Conservation (phyloP, 495 filamentous ascomycete genomes). For the Aspergillus funiculosus region DNA sequence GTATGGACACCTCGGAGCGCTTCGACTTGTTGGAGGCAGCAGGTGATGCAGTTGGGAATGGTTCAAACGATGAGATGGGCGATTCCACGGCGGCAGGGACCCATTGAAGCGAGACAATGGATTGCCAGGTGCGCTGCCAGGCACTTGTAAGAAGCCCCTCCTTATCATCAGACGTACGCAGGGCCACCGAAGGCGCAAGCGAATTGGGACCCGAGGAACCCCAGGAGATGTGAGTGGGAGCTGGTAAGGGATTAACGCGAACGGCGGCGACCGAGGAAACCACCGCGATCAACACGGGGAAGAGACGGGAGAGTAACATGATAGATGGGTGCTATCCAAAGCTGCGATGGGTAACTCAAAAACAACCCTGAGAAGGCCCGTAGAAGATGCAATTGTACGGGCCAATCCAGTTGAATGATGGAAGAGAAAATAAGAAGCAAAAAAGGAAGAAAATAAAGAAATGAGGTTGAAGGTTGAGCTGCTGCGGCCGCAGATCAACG, state of each 20-base stretch:
- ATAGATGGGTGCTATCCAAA: too few species aligned
- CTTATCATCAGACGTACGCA: slow-evolving; percentile 22
- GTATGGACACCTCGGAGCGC: slow-evolving; percentile 25
- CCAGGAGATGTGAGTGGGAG: slow-evolving; percentile 50
- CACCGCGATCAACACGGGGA: slow-evolving; percentile 23
- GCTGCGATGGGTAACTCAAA: too few species aligned
- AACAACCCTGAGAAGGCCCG: too few species aligned
- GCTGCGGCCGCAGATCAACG: slow-evolving; percentile 7
- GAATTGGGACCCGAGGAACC: slow-evolving; percentile 45
- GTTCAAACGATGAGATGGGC: slow-evolving; percentile 40
- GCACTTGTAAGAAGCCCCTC: slow-evolving; percentile 32
- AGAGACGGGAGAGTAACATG: slow-evolving; percentile 31
- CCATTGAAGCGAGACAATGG: slow-evolving; percentile 47
- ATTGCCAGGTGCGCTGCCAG: slow-evolving; percentile 44
- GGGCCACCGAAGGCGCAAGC: slow-evolving; percentile 21
- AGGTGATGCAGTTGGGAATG: slow-evolving; percentile 40
- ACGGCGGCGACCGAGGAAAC: slow-evolving; percentile 35
- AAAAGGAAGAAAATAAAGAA: not conserved
- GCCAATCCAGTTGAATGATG: not conserved
- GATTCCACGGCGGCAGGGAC: slow-evolving; percentile 47
- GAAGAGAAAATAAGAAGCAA: slow-evolving; percentile 1
- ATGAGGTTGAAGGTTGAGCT: not conserved
- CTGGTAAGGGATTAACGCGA: slow-evolving; percentile 50
- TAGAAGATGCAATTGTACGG: too few species aligned
- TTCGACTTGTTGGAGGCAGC: slow-evolving; percentile 28